Base-by-base conservation (phyloP, 2,329 filamentous ascomycete species). In the Thielaviopsis punctulata region DNA sequence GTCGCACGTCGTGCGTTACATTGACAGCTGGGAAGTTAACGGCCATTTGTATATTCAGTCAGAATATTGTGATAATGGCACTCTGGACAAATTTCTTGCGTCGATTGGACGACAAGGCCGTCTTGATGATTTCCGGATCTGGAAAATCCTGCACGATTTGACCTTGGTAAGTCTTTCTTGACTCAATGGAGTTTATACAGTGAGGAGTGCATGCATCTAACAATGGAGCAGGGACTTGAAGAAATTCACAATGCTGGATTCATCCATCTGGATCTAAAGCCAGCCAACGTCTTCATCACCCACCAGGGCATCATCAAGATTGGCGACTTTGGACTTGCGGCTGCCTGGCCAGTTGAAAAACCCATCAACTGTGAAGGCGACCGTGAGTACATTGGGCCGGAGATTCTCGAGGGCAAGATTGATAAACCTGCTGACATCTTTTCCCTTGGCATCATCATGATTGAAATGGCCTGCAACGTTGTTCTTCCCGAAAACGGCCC, bases 91-190 rank as follows among this genome's bases (percentile, higher is more conserved):
- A 15, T 98, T 96, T 63, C 73, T 98, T 25, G 76, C 79, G n/a
- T 78, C 84, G 54, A 79, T 87, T 55, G 92, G 92, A 22, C 75
- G 82, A 56, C 87, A 85, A 63, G 89, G 87, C 46, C 79, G 90
- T 59, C 69, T 98, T 58, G 92, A 98, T 66, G 92, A 96, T 64
- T 98, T 98, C 68, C 79, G 92, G 56, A 95, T 96, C 65, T 98
- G 92, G 87, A 98, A 98, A 70, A 90, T 96, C 54, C 70, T 96
- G 60, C 76, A 95, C 43, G 92, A 98, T 65, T 68, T 95, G 55
- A 77, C 82, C 60, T 70, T 84, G 72, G 87, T 92, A 77, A 68
- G 83, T 72, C 45, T 2, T 39, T 19, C 19, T 36, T 33, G n/a
- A 8, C 23, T 23, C 18, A 10, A 5, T 47, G 7, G 44, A 27